Evolutionary conservation across 768 basidiomycete species (phyloP), one percentile per base, ranked within the genome.

Genomic region (Pleurotus tuoliensis): DNA sequence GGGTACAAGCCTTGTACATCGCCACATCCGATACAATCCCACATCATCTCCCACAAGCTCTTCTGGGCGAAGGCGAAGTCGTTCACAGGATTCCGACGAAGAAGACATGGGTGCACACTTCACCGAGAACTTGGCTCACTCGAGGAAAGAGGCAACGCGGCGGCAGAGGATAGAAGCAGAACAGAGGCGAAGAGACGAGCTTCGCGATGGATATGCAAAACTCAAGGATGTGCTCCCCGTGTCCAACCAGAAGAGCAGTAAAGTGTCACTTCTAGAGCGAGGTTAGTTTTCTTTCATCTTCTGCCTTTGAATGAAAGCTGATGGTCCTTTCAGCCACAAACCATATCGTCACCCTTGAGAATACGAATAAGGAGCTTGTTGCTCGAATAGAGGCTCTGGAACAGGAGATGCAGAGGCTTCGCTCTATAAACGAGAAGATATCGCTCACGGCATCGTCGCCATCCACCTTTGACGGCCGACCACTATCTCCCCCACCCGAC

Each of bases 221-320:
- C 76, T 95, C 70, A 92, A 92, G 72, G 91, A 93, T 59, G 88
- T 90, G 22, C 77, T 95, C 5, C 93, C 93, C 2, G 80, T 87
- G 53, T 90, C 88, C 11, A 93, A 92, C 71, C 91, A 93, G 77
- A 92, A 94, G 75, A 87, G 88, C 69, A 92, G 90, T 75, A 95
- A 95, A 68, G 90, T 93, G 15, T 91, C 89, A 22, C 73, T 94
- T 56, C 76, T 95, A 56, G 93, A 94, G 72, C 81, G 93, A 82
- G 90, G 92, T 92, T 65, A 58, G 81, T 66, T 24, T 8, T 38
- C 48, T 30, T 60, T 55, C 58, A 37, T 44, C 48, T 59, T 47
- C 56, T 55, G 12, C 15, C 12, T 37, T 12, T 61, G 40, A 16
- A 45, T 43, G 48, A 37, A 44, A 50, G 34, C 30, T 2, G 6